Evolutionary conservation across 2,329 filamentous ascomycete species (phyloP).

Genomic region (Clarireedia paspali): DNA sequence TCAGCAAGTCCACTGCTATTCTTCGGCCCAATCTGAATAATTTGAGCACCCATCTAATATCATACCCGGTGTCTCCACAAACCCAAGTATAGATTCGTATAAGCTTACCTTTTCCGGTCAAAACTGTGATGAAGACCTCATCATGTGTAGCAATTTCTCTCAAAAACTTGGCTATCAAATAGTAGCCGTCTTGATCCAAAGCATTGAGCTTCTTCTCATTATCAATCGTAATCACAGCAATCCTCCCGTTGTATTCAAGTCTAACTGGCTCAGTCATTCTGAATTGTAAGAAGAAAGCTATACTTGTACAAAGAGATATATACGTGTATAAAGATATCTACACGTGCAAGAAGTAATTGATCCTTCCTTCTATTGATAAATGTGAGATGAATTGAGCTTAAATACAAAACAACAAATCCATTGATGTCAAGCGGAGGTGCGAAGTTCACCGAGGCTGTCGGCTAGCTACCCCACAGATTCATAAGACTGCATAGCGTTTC

Average conservation of each 20-base stretch:
- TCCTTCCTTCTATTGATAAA: neutral
- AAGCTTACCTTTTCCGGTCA: constrained; percentile 65
- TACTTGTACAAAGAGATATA: neutral
- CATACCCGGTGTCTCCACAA: too few species aligned
- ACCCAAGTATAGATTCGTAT: neutral
- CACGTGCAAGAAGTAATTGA: neutral
- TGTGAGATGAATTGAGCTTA: too few species aligned
- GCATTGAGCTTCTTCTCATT: constrained; percentile 84
- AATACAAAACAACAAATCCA: too few species aligned
- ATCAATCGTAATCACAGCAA: constrained; percentile 82
- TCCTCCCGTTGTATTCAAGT: constrained; percentile 56
- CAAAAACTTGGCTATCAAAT: constrained; percentile 63
- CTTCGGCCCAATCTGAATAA: too few species aligned
- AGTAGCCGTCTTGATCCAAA: constrained; percentile 65
- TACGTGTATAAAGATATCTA: neutral
- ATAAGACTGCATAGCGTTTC: neutral
- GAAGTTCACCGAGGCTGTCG: too few species aligned
- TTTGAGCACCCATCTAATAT: too few species aligned
- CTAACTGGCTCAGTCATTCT: constrained; percentile 22
- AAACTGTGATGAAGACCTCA: constrained; percentile 75
- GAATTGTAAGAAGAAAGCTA: neutral
- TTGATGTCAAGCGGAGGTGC: too few species aligned
- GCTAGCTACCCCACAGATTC: neutral
- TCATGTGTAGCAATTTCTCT: constrained; percentile 70
- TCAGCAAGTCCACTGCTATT: constrained; percentile 2